These are phyloP conservation scores for Hypoxylon sp. DNA, from an alignment of 2,329 filamentous ascomycete genomes.

Conservation along the genomic window DNA sequence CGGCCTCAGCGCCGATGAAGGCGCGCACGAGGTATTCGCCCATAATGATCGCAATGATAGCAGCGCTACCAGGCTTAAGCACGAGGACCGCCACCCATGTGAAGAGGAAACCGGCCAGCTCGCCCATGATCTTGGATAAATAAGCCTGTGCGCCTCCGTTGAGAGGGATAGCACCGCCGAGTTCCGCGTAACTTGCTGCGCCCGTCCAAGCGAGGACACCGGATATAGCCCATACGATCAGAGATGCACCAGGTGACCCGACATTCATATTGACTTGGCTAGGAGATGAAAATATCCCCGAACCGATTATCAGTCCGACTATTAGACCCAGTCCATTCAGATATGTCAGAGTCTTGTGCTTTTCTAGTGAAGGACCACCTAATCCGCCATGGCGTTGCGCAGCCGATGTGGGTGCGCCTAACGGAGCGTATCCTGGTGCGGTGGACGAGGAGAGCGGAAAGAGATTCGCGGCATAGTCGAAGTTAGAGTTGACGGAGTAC, in stretches of 20 bases:
- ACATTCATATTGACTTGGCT: slow-evolving; percentile 93
- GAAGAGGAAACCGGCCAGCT: slow-evolving; percentile 92
- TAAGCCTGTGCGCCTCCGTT: slow-evolving; percentile 97
- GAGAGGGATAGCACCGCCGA: slow-evolving; percentile 94
- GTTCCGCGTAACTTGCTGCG: slow-evolving; percentile 92
- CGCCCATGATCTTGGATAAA: slow-evolving; percentile 95
- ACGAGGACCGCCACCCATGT: slow-evolving; percentile 97
- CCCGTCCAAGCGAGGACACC: slow-evolving; percentile 97
- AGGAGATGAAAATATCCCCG: slow-evolving; percentile 95
- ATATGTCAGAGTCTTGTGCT: slow-evolving; percentile 95
- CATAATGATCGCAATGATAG: slow-evolving; percentile 98
- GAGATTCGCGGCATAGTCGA: slow-evolving; percentile 94
- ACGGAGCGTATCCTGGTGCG: slow-evolving; percentile 81
- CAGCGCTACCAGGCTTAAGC: slow-evolving; percentile 91
- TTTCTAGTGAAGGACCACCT: slow-evolving; percentile 87
- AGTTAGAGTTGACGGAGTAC: slow-evolving; percentile 92
- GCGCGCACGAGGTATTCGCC: slow-evolving; percentile 96
- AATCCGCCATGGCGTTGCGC: slow-evolving; percentile 66
- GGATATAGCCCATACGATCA: slow-evolving; percentile 93
- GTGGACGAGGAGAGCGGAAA: slow-evolving; percentile 91
- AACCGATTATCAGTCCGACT: slow-evolving; percentile 93
- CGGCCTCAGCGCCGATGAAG: slow-evolving; percentile 86
- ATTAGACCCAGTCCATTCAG: slow-evolving; percentile 93
- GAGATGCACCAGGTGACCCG: slow-evolving; percentile 88
- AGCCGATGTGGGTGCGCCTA: slow-evolving; percentile 80